phyloP scores from a whole-genome alignment of 768 basidiomycete species.

The Boletus pseudopeckii region DNA sequence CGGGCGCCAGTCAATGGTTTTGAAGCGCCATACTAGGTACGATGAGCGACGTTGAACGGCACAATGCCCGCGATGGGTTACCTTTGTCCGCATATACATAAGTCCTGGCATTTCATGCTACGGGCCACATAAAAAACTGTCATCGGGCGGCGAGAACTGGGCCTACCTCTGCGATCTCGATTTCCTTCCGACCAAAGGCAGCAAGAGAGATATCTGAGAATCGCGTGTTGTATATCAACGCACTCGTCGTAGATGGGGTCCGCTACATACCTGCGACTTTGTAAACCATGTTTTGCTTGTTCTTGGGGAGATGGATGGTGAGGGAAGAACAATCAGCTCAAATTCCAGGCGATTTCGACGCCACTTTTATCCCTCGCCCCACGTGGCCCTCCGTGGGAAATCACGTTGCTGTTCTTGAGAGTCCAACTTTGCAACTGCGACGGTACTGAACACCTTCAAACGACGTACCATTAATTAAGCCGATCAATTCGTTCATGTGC shows the following conservation, averaged over 20 bases:
- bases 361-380: slow-evolving; percentile 31
- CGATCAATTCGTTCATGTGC: slow-evolving; percentile 1
- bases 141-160: slow-evolving; percentile 13
- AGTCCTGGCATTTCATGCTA: slow-evolving; percentile 95
- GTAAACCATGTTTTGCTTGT: slow-evolving; percentile 59
- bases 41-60: slow-evolving; percentile 12
- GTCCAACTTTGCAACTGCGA: background rate
- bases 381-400: slow-evolving; percentile 34
- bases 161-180: slow-evolving; percentile 94
- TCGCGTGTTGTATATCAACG: slow-evolving; percentile 1
- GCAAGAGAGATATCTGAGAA: slow-evolving; percentile 86
- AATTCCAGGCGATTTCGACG: slow-evolving; percentile 16
- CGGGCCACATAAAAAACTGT: slow-evolving; percentile 7
- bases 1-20: slow-evolving; percentile 93
- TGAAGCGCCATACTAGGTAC: slow-evolving; percentile 62
- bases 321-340: slow-evolving; percentile 22
- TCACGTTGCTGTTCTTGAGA: slow-evolving; percentile 11
- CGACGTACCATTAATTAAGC: background rate
- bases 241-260: background rate
- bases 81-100: slow-evolving; percentile 89
- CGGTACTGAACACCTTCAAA: background rate
- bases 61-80: slow-evolving; percentile 27
- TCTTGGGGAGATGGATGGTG: slow-evolving; percentile 18
- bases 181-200: slow-evolving; percentile 99
- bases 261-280: slow-evolving; percentile 75